Evolutionary conservation across 371 early-diverging fungal species (phyloP).

Genomic region (Syncephalastrum racemosum): DNA sequence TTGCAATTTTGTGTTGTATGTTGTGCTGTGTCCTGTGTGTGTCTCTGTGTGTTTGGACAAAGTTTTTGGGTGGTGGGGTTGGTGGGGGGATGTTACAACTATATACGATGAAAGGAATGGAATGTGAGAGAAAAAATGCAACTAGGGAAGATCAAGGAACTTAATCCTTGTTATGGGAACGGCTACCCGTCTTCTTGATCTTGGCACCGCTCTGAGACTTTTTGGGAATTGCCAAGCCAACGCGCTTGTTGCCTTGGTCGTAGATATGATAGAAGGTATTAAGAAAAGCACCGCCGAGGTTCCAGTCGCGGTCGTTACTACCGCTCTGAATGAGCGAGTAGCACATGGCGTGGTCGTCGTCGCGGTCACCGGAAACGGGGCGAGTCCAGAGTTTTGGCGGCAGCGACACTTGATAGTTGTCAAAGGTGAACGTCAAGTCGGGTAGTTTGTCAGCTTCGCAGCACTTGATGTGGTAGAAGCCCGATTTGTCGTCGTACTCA

Average conservation of each 20-base stretch:
- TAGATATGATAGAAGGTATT: constrained; percentile 47
- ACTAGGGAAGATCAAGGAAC: too few relatives aligned
- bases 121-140: too few relatives aligned
- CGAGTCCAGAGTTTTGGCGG: constrained; percentile 31
- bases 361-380: constrained; percentile 9
- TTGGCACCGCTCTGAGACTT: constrained; percentile 25
- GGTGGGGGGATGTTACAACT: too few relatives aligned
- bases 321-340: constrained; percentile 30
- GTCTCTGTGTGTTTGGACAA: too few relatives aligned
- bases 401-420: constrained; percentile 34
- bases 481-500: constrained; percentile 20
- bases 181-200: constrained; percentile 31
- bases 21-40: too few relatives aligned
- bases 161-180: constrained; percentile 15
- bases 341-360: constrained; percentile 22
- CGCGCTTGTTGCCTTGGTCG: constrained; percentile 27
- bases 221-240: constrained; percentile 43
- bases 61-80: too few relatives aligned
- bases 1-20: too few relatives aligned
- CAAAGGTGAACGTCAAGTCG: constrained; percentile 36
- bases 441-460: constrained; percentile 34
- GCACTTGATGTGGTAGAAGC: constrained; percentile 27
- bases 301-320: constrained; percentile 35
- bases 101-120: too few relatives aligned
- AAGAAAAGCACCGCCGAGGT: constrained; percentile 42